Percentiles rank a stretch among this genome's conserved stretches.
These are phyloP conservation scores for Arabidopsis suecica DNA, from an alignment of 345 rosid species.

Conservation along the genomic window DNA sequence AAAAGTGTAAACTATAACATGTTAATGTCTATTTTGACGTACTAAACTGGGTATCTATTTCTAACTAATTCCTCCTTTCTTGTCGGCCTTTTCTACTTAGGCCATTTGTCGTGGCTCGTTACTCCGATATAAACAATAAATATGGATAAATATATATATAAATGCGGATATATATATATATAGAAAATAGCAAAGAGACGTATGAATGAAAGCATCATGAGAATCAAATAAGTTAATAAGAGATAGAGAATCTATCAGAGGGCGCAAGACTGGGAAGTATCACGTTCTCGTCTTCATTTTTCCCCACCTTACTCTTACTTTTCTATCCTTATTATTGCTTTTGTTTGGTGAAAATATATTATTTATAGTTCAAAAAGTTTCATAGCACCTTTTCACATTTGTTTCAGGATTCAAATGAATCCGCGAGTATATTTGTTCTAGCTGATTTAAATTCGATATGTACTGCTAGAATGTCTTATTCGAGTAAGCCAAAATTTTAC, in stretches of 20 bases:
- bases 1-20: constrained; percentile 19
- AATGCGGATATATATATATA: constrained; percentile 2
- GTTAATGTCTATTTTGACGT: constrained; percentile 31
- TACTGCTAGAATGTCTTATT: not conserved
- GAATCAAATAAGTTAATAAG: constrained; percentile 18
- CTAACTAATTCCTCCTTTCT: constrained; percentile 34
- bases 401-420: not conserved
- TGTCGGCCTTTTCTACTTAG: constrained; percentile 43
- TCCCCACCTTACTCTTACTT: constrained; percentile 19
- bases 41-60: constrained; percentile 19
- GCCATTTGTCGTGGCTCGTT: constrained; percentile 42
- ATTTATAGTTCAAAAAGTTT: not conserved
- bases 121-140: not conserved
- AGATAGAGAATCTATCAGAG: constrained; percentile 44
- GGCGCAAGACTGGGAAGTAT: constrained; percentile 41
- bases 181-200: constrained; percentile 40
- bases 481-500: not conserved
- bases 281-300: constrained; percentile 41
- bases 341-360: constrained; percentile 5
- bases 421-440: not conserved
- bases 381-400: not conserved
- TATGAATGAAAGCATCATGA: constrained; percentile 29
- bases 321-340: constrained; percentile 10
- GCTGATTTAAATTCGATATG: not conserved
- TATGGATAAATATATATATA: not conserved